A percentile compares a stretch with the other conserved stretches of the same genome.
Evolutionary conservation across 2,329 filamentous ascomycete species (phyloP).

Genomic region (Sporothrix mexicana): DNA sequence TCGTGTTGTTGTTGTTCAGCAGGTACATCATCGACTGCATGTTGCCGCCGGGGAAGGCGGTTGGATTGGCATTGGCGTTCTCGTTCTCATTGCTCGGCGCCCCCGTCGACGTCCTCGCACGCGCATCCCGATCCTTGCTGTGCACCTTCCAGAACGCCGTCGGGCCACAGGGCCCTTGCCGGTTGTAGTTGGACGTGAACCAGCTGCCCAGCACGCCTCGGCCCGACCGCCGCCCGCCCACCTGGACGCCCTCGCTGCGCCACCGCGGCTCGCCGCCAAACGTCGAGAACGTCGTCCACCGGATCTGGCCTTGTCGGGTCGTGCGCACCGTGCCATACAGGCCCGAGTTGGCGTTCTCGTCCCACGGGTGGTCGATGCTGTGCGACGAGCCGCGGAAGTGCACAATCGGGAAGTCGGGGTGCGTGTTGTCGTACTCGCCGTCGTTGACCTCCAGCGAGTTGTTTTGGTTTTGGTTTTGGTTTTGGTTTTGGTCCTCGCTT

Average conservation of each 20-base stretch:
- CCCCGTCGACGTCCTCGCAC: not conserved
- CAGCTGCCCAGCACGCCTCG: slow-evolving; percentile 75
- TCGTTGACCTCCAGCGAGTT: not conserved
- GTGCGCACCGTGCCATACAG: slow-evolving; percentile 69
- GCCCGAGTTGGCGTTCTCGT: slow-evolving; percentile 71
- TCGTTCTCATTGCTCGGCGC: too few species aligned
- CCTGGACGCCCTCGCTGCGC: slow-evolving; percentile 77
- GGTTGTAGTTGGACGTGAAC: slow-evolving; percentile 77
- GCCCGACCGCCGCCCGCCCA: slow-evolving; percentile 69
- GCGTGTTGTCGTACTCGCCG: slow-evolving; percentile 57
- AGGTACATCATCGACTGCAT: slow-evolving; percentile 28
- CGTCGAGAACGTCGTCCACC: slow-evolving; percentile 74
- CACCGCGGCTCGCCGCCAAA: slow-evolving; percentile 70
- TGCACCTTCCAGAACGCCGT: slow-evolving; percentile 77
- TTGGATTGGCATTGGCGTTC: not conserved
- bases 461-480: not conserved
- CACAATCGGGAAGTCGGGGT: slow-evolving; percentile 66
- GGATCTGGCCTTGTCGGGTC: slow-evolving; percentile 72
- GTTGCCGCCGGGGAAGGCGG: slow-evolving; percentile 1
- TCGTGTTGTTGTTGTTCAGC: slow-evolving; percentile 22
- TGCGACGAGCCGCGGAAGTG: slow-evolving; percentile 69
- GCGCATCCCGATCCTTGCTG: slow-evolving; percentile 18
- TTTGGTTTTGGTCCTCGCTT: not conserved
- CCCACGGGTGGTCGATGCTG: slow-evolving; percentile 67
- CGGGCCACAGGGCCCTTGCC: slow-evolving; percentile 70